Conservation (phyloP, 495 filamentous ascomycete species). For the Echria macrotheca region DNA sequence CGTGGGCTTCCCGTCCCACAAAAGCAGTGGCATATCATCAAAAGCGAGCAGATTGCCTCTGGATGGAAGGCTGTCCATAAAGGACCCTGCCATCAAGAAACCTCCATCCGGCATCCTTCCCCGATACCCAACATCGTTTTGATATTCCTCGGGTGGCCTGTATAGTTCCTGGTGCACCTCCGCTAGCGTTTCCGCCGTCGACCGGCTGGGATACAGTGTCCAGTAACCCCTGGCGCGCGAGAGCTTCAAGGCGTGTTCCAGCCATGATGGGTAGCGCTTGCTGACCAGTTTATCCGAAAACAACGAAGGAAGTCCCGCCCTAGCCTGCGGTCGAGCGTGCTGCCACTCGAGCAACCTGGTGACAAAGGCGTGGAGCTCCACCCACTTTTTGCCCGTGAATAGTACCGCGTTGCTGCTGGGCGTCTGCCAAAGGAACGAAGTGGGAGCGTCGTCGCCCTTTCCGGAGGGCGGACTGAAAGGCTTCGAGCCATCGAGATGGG, state of each 20-base stretch:
- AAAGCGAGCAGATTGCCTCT: slow-evolving; percentile 31
- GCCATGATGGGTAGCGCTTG: slow-evolving; percentile 65
- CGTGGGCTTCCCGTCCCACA: slow-evolving; percentile 36
- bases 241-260: slow-evolving; percentile 70
- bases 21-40: slow-evolving; percentile 34
- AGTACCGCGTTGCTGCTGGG: slow-evolving; percentile 74
- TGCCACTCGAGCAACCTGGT: slow-evolving; percentile 48
- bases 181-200: slow-evolving; percentile 46
- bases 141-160: slow-evolving; percentile 64
- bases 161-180: slow-evolving; percentile 71
- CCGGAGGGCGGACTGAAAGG: slow-evolving; percentile 47
- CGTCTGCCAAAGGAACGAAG: slow-evolving; percentile 74
- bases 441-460: slow-evolving; percentile 19
- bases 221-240: slow-evolving; percentile 67
- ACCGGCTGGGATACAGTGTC: slow-evolving; percentile 63
- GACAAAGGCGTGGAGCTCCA: slow-evolving; percentile 71
- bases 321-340: slow-evolving; percentile 15
- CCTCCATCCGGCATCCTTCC: slow-evolving; percentile 14
- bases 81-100: slow-evolving; percentile 21
- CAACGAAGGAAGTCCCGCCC: slow-evolving; percentile 19
- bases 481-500: slow-evolving; percentile 49
- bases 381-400: slow-evolving; percentile 79
- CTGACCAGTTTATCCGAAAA: slow-evolving; percentile 47
- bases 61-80: slow-evolving; percentile 35
- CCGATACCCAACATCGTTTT: slow-evolving; percentile 22